These are phyloP conservation scores for Xylaria polymorpha DNA, from an alignment of 2,329 filamentous ascomycete genomes.

Conservation along the genomic window DNA sequence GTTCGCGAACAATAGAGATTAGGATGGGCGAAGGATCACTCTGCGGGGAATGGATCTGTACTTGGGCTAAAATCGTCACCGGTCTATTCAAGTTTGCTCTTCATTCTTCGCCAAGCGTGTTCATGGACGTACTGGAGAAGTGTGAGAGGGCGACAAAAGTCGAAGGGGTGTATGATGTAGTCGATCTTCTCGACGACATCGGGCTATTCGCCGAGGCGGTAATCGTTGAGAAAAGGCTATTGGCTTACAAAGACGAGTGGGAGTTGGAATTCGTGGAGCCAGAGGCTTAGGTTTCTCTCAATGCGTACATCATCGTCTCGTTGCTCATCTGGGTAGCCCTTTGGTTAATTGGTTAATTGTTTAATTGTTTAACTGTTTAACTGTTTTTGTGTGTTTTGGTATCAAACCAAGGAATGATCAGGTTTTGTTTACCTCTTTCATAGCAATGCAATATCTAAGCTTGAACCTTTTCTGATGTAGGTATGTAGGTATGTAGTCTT, in stretches of 20 bases:
- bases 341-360: background rate
- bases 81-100: constrained; percentile 44
- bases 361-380: background rate
- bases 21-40: constrained; percentile 38
- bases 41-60: constrained; percentile 35
- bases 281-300: no score
- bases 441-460: background rate
- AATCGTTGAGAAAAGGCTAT: constrained; percentile 34
- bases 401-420: background rate
- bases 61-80: constrained; percentile 43
- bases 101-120: constrained; percentile 30
- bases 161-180: constrained; percentile 51
- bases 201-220: constrained; percentile 43
- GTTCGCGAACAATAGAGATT: constrained; percentile 43
- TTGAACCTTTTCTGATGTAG: no score
- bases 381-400: background rate
- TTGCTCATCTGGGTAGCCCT: background rate
- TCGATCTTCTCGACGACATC: constrained; percentile 45
- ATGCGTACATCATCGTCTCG: background rate
- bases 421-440: background rate
- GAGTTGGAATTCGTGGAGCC: constrained; percentile 17
- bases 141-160: constrained; percentile 57
- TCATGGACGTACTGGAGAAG: constrained; percentile 37
- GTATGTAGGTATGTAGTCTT: no score
- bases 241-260: constrained; percentile 22